Conservation (phyloP, 2,329 filamentous ascomycete species). For the Cladosporium sp. region DNA sequence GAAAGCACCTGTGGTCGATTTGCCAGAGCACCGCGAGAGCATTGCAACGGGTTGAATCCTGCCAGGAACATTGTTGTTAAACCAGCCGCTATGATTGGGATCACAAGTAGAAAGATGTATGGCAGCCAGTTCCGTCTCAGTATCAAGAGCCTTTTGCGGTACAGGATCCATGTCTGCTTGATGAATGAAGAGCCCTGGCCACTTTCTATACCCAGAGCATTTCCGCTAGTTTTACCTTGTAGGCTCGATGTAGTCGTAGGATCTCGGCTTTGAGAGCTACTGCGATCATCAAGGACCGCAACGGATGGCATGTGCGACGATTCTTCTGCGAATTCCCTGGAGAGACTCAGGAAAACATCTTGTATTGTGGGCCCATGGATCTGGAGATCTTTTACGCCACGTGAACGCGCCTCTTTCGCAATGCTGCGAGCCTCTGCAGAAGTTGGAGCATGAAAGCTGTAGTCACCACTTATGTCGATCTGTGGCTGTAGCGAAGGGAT, state of each 20-base stretch:
- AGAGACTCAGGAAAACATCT: conserved; percentile 82
- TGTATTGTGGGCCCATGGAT: conserved; percentile 86
- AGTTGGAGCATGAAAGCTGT: conserved; percentile 45
- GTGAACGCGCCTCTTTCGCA: conserved; percentile 29
- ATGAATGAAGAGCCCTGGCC: conserved; percentile 68
- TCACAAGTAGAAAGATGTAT: conserved; percentile 69
- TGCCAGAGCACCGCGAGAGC: conserved; percentile 45
- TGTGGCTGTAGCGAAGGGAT: conserved; percentile 25
- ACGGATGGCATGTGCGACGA: conserved; percentile 14
- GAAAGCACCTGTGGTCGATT: conserved; percentile 24
- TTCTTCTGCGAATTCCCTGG: conserved; percentile 70
- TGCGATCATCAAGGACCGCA: conserved; percentile 7
- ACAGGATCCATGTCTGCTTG: conserved; percentile 70
- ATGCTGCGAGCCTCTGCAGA: conserved; percentile 12
- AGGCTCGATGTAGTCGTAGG: conserved; percentile 25
- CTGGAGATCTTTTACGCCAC: conserved; percentile 70
- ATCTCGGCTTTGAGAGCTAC: conserved; percentile 23
- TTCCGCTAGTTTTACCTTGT: conserved; percentile 28
- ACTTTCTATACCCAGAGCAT: conserved; percentile 45
- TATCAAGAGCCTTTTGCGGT: conserved; percentile 74
- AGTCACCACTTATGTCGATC: conserved; percentile 44
- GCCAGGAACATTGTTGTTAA: conserved; percentile 71
- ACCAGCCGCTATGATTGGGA: conserved; percentile 76
- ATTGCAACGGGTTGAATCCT: conserved; percentile 52
- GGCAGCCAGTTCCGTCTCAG: conserved; percentile 76